Conservation (phyloP, 257 asterid species). For the Solanum sitiens region DNA sequence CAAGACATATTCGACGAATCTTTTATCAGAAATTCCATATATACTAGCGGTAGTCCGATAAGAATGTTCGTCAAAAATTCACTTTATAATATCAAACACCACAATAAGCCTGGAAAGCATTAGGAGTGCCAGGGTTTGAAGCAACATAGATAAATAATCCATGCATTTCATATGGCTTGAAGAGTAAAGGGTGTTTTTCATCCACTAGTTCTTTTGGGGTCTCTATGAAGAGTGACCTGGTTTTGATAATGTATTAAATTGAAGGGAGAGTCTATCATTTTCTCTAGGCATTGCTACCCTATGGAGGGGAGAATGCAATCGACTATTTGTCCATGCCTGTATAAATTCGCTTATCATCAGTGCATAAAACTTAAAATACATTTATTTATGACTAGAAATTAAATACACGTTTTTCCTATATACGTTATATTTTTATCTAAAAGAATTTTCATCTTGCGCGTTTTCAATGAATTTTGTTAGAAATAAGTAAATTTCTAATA, state of each 20-base stretch:
- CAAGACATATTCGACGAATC: too few relatives aligned
- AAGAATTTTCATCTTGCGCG: too few relatives aligned
- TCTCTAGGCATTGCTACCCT: not conserved
- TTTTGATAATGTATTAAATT: not conserved
- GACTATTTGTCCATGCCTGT: not conserved
- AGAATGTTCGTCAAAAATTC: too few relatives aligned
- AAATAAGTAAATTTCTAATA: too few relatives aligned
- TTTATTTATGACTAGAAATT: too few relatives aligned
- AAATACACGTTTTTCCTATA: too few relatives aligned
- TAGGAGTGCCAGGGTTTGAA: not conserved
- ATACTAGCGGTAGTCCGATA: too few relatives aligned
- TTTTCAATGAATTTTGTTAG: too few relatives aligned
- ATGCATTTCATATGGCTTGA: not conserved
- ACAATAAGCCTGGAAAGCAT: not conserved
- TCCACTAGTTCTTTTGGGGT: not conserved
- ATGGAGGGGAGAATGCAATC: not conserved
- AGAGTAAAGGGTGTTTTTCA: not conserved
- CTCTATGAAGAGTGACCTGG: not conserved
- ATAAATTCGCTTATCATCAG: not conserved
- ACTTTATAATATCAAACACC: too few relatives aligned
- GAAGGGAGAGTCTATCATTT: not conserved
- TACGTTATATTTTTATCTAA: too few relatives aligned
- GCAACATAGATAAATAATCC: not conserved
- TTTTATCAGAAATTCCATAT: too few relatives aligned
- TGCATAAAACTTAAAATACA: too few relatives aligned